Evolutionary conservation across 495 filamentous ascomycete species (phyloP), one percentile per base, ranked within the genome.

Genomic region (Penicillium ochrochloron): DNA sequence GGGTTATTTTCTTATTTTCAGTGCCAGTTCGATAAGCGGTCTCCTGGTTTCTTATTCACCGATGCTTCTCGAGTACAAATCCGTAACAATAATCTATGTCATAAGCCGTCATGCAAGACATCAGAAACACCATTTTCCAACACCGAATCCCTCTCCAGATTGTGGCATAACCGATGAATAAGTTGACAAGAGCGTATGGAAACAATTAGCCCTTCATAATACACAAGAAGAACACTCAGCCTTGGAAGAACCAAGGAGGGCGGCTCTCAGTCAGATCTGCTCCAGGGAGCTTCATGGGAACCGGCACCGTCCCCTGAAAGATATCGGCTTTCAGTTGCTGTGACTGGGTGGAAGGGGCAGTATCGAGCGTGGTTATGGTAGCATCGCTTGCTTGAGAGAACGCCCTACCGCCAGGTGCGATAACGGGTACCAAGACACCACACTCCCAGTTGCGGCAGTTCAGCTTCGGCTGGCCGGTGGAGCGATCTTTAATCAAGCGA

Each of bases 401-500:
- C 19, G 53, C 6, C 21, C 17, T 41, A 9, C 41, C 37, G 19
- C 37, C 19, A 6, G 48, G 7, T 19, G n/a, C 14, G 11, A 54
- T 71, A 8, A 79, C 58, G 0, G 85, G 88, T 12, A 97, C 65
- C 3, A 99, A 29, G 0, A 99, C 93, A 4, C 95, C 95, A 66
- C 93, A 97, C 75, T 99, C 95, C 95, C 95, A 99, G 74, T 98
- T 99, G 14, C 91, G 87, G 71, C 90, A 92, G 61, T 88, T 95
- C 21, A 98, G 75, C 67, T 93, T 97, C 0, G 86, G 84, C 23
- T 78, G 64, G 54, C 88, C 88, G 0, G 83, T 89, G 1, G 64
- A 71, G 37, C 82, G 84, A 56, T 94, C 91, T 58, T 88, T 86
- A 42, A 86, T 82, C 2, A 96, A 76, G 31, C 87, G 89, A 1